Base-by-base conservation (phyloP, 345 rosid genomes). In the Crucihimalaya himalaica region DNA sequence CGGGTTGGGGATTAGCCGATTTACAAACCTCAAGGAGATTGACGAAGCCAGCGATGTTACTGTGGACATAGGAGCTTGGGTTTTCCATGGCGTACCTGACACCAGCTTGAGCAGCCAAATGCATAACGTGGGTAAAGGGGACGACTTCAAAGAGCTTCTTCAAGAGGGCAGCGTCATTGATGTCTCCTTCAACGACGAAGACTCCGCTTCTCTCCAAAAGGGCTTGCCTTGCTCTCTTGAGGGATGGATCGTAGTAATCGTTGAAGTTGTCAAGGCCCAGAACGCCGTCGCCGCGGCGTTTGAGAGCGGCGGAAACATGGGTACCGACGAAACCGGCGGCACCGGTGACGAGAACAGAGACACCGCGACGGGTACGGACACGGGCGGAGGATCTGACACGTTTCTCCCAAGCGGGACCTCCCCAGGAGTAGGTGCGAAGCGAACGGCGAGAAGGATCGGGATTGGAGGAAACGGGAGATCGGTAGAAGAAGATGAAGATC, bases 401-500 rank as follows among this genome's bases (percentile, higher is more conserved):
- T 50, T 68, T 59, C 54, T 81, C 80, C 86, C 84, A 83, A 23
- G 70, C 78, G 66, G 83, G 70, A 2, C 81, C 84, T 0, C 78
- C 78, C 67, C 75, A 74, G 10, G 72, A 1, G 59, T 56, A 71
- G 68, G 77, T 71, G 46, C 80, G 77, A 4, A 79, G 77, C 4
- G 72, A 43, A 34, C 83, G 88, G 40, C 75, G 83, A 55, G 81
- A 73, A 0, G 83, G 76, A 67, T 74, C 75, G 37, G 84, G 75
- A 68, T 66, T 70, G 47, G 89, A 81, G 8, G 93, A 72, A 61
- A 40, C 8, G 0, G 98, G 93, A 37, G 93, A 85, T 73, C 98
- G 89, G 73, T 84, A 86, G 85, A 94, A 86, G 89, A 94, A 86
- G 84, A 94, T 53, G 71, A 88, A 88, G 85, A 94, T 86, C 31